Percentiles rank a stretch among this genome's conserved stretches.
phyloP scores from a whole-genome alignment of 164 flowering plant genomes.

The Stephania yunnanensis region DNA sequence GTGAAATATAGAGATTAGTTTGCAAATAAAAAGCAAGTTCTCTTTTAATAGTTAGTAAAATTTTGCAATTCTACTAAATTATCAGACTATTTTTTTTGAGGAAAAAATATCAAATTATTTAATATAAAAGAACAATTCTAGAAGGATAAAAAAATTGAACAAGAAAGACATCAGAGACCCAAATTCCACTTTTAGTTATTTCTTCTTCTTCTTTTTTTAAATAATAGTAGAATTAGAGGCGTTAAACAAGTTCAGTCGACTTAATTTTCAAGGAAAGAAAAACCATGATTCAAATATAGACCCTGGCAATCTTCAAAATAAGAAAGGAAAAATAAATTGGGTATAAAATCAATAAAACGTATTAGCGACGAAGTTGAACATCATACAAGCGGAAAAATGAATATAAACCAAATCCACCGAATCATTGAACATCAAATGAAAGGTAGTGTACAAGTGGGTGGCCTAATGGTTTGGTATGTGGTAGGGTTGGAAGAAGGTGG shows the following conservation, averaged over 20 bases:
- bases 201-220: too few relatives aligned
- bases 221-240: neutral
- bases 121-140: neutral
- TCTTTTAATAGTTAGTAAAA: too few relatives aligned
- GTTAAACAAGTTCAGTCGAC: neutral
- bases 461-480: too few relatives aligned
- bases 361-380: neutral
- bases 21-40: neutral
- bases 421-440: neutral
- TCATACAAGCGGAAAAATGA: neutral
- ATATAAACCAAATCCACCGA: neutral
- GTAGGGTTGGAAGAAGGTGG: too few relatives aligned
- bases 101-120: too few relatives aligned
- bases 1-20: neutral
- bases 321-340: neutral
- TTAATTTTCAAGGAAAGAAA: too few relatives aligned
- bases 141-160: neutral
- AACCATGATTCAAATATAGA: neutral
- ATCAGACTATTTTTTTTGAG: too few relatives aligned
- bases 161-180: neutral
- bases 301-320: neutral
- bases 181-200: neutral
- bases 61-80: neutral
- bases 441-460: neutral
- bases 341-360: too few relatives aligned